Evolutionary conservation across 805 yeast species (phyloP), one percentile per base, ranked within the genome.

Genomic region (Saccharomycopsis schoenii): DNA sequence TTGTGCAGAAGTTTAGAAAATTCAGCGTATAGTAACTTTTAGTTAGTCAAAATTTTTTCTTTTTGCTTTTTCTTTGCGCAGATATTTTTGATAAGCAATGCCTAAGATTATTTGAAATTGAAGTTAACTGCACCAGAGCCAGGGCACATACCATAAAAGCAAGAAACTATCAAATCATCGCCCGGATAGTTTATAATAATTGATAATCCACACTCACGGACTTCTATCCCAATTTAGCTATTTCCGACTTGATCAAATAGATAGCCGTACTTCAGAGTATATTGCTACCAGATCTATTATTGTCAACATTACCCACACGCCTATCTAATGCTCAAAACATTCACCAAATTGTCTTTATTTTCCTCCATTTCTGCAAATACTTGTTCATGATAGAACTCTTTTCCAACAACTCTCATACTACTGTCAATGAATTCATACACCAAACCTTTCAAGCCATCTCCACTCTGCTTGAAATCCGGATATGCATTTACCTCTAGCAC

Each of bases 401-500:
- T 24, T 2, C 52, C 52, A 17, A 47, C 34, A 12, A 25, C 34
- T 5, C 15, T 8, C 52, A 47, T 25, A 47, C 52, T 47, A 25
- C 29, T 8, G 34, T 80, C 83, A 67, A 92, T 88, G 54, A 92
- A 74, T 41, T 80, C 86, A 64, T 78, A 77, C 37, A 94, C 88
- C 24, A 90, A 68, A 1, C 67, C 75, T 68, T 86, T 88, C 67
- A 93, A 76, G 8, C 80, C 86, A 15, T 75, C 81, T 17, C 99
- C 99, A 0, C 98, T 94, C 73, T 94, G 99, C 68, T 90, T 91
- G 74, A 94, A 94, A 70, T 94, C 99, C 0, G 99, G 99, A 69
- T 86, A 94, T 15, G 98, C 86, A 68, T 94, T 94, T 55, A 91
- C 89, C 71, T 94, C 98, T 51, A 93, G 73, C 34, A 94, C 69